These are phyloP conservation scores for Vitis hybrid DNA, from an alignment of 177 flowering plant genomes.

Conservation along the genomic window DNA sequence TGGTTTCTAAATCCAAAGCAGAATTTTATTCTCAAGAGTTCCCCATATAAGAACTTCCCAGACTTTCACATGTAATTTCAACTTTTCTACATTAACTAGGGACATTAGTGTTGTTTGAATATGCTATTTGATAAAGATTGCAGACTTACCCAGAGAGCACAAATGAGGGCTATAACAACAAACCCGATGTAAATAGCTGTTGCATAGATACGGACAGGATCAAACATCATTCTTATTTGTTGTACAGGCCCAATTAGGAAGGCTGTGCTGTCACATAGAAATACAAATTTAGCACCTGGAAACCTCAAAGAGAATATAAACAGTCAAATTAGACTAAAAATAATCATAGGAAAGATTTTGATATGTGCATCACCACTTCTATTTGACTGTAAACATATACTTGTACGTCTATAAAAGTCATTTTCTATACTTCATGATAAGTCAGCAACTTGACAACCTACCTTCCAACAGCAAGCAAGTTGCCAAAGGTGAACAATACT, in stretches of 20 bases:
- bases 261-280: conserved; percentile 81
- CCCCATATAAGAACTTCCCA: not conserved
- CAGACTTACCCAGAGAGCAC: conserved; percentile 82
- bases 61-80: not conserved
- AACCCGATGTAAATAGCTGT: conserved; percentile 75
- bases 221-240: conserved; percentile 91
- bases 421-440: not conserved
- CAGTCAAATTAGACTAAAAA: too few species aligned
- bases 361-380: not conserved
- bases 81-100: not conserved
- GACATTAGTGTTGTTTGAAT: not conserved
- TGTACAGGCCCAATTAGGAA: conserved; percentile 77
- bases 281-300: conserved; percentile 9
- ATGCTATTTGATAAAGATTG: not conserved
- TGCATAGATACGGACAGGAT: conserved; percentile 74
- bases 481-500: conserved; percentile 76
- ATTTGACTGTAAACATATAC: not conserved
- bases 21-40: not conserved
- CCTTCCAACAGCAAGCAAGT: conserved; percentile 90
- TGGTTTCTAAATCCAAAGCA: too few species aligned
- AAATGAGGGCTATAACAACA: conserved; percentile 80
- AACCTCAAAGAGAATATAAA: too few species aligned
- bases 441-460: conserved; percentile 16
- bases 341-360: not conserved
- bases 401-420: not conserved